Percentiles rank a stretch among this genome's conserved stretches.
Conservation (phyloP, 805 yeast species). For the Candida montana region DNA sequence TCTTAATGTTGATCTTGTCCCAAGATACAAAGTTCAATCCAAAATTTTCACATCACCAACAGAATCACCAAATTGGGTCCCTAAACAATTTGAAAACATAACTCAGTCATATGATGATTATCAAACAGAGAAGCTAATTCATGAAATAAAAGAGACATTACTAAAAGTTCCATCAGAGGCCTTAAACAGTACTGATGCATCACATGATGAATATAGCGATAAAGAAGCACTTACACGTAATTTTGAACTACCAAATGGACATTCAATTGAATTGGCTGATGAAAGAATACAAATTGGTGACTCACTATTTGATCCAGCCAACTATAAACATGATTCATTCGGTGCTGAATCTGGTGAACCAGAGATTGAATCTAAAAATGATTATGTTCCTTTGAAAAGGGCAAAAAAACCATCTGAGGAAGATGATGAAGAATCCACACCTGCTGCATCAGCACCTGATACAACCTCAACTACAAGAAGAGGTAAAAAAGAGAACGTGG, state of each 20-base stretch:
- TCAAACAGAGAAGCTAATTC: slow-evolving; percentile 49
- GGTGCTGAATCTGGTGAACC: slow-evolving; percentile 48
- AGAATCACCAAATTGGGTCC: slow-evolving; percentile 29
- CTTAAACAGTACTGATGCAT: not conserved
- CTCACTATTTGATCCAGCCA: slow-evolving; percentile 60
- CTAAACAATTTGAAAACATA: slow-evolving; percentile 17
- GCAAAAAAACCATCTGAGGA: slow-evolving; percentile 32
- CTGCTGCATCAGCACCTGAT: slow-evolving; percentile 13
- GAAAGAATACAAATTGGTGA: slow-evolving; percentile 66
- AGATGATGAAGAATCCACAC: slow-evolving; percentile 26
- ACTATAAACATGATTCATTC: slow-evolving; percentile 33
- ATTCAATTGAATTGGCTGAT: slow-evolving; percentile 50
- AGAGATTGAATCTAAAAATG: slow-evolving; percentile 43
- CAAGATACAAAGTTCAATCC: slow-evolving; percentile 46
- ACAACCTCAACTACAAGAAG: slow-evolving; percentile 22
- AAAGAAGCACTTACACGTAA: slow-evolving; percentile 33
- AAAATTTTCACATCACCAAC: slow-evolving; percentile 32
- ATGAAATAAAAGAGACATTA: slow-evolving; percentile 73
- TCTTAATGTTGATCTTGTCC: slow-evolving; percentile 32
- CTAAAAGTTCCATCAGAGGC: slow-evolving; percentile 47
- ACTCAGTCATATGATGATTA: slow-evolving; percentile 46
- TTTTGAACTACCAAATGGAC: slow-evolving; percentile 77
- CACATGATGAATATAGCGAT: slow-evolving; percentile 12
- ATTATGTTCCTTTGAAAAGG: slow-evolving; percentile 71
- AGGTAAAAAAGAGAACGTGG: slow-evolving; percentile 21